Evolutionary conservation across 164 flowering plant species (phyloP), one percentile per base, ranked within the genome.

Genomic region (Cinnamomum chago): DNA sequence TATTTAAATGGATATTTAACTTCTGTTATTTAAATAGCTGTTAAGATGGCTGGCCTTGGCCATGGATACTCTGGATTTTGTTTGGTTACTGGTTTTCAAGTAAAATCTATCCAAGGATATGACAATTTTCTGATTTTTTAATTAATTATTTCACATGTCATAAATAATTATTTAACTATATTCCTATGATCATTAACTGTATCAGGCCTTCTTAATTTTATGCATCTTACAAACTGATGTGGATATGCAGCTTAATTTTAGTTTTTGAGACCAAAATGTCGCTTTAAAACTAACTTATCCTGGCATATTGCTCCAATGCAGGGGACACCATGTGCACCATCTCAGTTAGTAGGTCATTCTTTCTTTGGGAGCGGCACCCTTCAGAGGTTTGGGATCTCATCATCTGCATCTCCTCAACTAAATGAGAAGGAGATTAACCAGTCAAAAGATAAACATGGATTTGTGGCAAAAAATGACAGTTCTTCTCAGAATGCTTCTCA

Each of bases 321-420:
- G 78, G 30, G 51, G 13, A 27, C 65, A 27, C 51, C 77, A 27
- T 67, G 70, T 69, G 84, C 85, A 78, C 76, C 78, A 27, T 70
- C 82, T 74, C 68, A 50, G 14, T 70, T 75, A 33, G 62, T 86
- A 25, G 72, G 82, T 75, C 72, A 78, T 70, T 74, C 79, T 22
- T 30, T 78, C 5, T 55, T 50, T 20, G 78, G 74, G 75, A 60
- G 74, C 27, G 72, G 72, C 15, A n/a, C 51, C 33, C 73, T 82
- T 15, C 88, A 83, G 69, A 79, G 82, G n/a, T 85, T 80, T 78
- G 88, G 91, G 66, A 65, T 89, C 68, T 87, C 90, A 35, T 87
- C 95, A 13, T 83, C 96, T 73, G 88, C 97, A 65, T 86, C 95
- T 20, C 84, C 95, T 67, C 82, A 90, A 77, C 73, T 83, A 58